Evolutionary conservation across 371 early-diverging fungal species (phyloP).

Genomic region (Syncephalastrum sp.): DNA sequence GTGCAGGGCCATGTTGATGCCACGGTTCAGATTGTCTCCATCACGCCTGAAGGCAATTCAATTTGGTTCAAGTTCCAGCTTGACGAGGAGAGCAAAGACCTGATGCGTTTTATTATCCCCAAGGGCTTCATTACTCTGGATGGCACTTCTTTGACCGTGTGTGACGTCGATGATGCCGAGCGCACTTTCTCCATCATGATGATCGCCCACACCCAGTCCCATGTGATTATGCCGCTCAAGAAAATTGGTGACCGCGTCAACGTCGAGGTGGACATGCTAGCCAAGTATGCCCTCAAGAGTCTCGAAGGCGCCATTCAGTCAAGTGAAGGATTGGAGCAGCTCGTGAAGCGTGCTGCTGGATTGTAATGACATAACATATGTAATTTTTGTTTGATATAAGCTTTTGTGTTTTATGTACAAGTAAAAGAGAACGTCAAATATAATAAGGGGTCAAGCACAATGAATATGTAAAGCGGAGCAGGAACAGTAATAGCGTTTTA

Average conservation of each 20-base stretch:
- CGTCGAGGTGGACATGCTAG: slow-evolving; percentile 96
- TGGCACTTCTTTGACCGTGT: slow-evolving; percentile 93
- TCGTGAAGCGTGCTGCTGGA: slow-evolving; percentile 31
- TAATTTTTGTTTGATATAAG: no score
- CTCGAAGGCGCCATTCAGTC: slow-evolving; percentile 56
- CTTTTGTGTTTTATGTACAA: no score
- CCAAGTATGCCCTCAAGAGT: slow-evolving; percentile 90
- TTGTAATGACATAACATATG: slow-evolving; percentile 3
- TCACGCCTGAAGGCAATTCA: slow-evolving; percentile 88
- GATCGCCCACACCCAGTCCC: slow-evolving; percentile 88
- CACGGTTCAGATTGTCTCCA: slow-evolving; percentile 70
- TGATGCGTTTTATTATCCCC: slow-evolving; percentile 85
- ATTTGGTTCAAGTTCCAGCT: slow-evolving; percentile 79
- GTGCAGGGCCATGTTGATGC: slow-evolving; percentile 97
- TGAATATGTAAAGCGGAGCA: slow-evolving; percentile 3
- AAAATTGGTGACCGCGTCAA: slow-evolving; percentile 81
- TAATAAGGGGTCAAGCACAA: no score
- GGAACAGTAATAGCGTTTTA: background rate
- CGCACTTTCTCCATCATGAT: slow-evolving; percentile 91
- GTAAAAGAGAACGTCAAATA: no score
- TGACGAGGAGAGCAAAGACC: slow-evolving; percentile 48
- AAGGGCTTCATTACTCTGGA: slow-evolving; percentile 95
- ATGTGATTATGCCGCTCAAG: slow-evolving; percentile 81
- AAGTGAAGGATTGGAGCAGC: slow-evolving; percentile 34
- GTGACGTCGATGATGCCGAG: slow-evolving; percentile 76